Base-by-base conservation (phyloP, 176 grass and related monocot species). In the Lolium multiflorum region DNA sequence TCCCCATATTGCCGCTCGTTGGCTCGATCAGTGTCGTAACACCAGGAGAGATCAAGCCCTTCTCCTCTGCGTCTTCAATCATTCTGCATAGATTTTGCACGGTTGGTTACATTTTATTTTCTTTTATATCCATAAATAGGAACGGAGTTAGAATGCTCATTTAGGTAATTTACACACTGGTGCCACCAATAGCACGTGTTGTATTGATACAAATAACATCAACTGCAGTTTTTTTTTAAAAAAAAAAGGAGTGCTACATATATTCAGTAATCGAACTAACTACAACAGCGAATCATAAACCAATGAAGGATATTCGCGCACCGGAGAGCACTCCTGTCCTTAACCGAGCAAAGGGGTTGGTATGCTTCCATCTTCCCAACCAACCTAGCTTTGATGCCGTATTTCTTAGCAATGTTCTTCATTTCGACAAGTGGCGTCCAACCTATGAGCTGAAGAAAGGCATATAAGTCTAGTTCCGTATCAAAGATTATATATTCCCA, bases 1-100 rank as follows among this genome's bases (percentile, higher is more conserved):
- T 94, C 21, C 92, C 92, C n/a, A 88, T 85, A 86, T 94, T 97
- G 71, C 92, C 95, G 57, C 95, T 88, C 7, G 95, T 97, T n/a
- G 84, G 84, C 31, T 89, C 95, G 14, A 97, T 71, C 35, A 94
- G 81, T 21, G 92, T 93, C 0, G 89, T 97, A 62, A 86, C 24
- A 51, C 95, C 92, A 71, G 92, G 90, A 50, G 78, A 84, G 55
- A 97, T 94, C 49, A 97, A 78, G 2, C 92, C 90, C 71, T 87
- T 97, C 81, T 97, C 88, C 84, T 97, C 95, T 56, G 95, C 95
- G 88, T 94, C 92, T 76, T 94, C 95, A 84, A 97, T 91, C 95
- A 97, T 94, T 73, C 90, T 97, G 66, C 50, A 87, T 13, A 47
- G 58, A 60, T 60, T 60, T 60, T 57, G 54, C 35, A 47, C 31